phyloP scores from a whole-genome alignment of 192 early-diverging fungal species.

The Coemansia sp. region DNA sequence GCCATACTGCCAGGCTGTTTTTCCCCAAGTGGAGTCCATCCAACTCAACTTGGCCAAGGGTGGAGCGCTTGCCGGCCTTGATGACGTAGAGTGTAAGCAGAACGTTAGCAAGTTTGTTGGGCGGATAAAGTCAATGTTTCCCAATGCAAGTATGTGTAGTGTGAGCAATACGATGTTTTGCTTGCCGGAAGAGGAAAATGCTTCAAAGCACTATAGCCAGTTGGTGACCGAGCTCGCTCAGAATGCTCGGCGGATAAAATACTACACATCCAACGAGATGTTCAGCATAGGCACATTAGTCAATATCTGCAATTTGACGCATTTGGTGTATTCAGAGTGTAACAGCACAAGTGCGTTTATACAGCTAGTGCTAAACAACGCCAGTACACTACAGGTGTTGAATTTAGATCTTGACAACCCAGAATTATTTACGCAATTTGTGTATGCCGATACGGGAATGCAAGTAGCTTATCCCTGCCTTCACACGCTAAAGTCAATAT shows the following conservation, averaged over 20 bases:
- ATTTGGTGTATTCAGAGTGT: slow-evolving; percentile 25
- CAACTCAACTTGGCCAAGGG: slow-evolving; percentile 13
- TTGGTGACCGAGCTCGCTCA: slow-evolving; percentile 15
- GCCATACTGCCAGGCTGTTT: slow-evolving; percentile 3
- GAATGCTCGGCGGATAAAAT: neutral
- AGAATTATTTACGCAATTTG: neutral
- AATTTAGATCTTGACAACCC: slow-evolving; percentile 13
- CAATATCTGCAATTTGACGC: slow-evolving; percentile 1
- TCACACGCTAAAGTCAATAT: neutral
- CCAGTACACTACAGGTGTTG: slow-evolving; percentile 11
- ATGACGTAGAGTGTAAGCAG: neutral
- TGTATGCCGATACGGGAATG: neutral
- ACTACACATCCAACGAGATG: slow-evolving; percentile 14
- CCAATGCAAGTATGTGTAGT: slow-evolving; percentile 8
- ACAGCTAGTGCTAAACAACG: slow-evolving; percentile 16
- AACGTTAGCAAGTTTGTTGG: slow-evolving; percentile 11
- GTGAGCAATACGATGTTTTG: slow-evolving; percentile 14
- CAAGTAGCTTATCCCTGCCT: neutral
- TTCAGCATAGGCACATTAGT: neutral
- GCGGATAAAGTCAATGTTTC: slow-evolving; percentile 16
- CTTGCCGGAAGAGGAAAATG: slow-evolving; percentile 5
- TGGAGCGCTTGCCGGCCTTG: neutral
- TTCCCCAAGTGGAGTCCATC: slow-evolving; percentile 5
- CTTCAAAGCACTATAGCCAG: neutral
- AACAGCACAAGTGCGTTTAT: slow-evolving; percentile 11